Percentiles rank a stretch among this genome's conserved stretches.
These are phyloP conservation scores for Carex pumila DNA, from an alignment of 176 grass and related monocot genomes.

Conservation along the genomic window DNA sequence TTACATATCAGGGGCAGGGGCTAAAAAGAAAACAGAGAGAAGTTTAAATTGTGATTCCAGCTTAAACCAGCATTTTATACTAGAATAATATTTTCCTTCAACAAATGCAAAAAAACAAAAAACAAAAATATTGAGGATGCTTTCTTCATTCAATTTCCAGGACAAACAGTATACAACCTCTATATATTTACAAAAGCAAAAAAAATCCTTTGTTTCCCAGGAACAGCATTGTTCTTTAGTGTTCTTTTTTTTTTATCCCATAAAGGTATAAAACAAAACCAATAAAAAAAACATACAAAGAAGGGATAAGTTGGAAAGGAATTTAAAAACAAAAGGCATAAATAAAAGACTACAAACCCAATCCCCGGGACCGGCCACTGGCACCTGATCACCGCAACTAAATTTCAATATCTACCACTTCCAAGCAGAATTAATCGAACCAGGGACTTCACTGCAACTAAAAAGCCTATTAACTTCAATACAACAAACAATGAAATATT, in stretches of 20 bases:
- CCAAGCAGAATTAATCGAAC: not conserved
- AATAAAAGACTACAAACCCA: not conserved
- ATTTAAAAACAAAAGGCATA: not conserved
- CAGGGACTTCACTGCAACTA: not conserved
- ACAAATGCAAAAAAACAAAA: not conserved
- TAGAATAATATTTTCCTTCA: not conserved
- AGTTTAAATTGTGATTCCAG: not conserved
- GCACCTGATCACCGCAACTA: not conserved
- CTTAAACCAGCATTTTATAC: not conserved
- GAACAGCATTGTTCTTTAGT: not conserved
- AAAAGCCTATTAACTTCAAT: not conserved
- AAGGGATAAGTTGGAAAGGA: not conserved
- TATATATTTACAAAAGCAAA: not conserved
- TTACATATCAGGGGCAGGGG: not conserved
- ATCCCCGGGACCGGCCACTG: not conserved
- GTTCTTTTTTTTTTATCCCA: not conserved
- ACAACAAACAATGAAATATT: not conserved
- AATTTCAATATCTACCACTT: conserved; percentile 13
- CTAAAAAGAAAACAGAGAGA: not conserved
- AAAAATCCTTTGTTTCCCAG: not conserved
- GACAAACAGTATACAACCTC: not conserved
- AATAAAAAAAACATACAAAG: not conserved
- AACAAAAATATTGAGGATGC: not conserved
- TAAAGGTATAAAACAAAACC: not conserved
- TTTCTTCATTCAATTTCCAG: not conserved